These are phyloP conservation scores for Ophiosphaerella korrae DNA, from an alignment of 2,329 filamentous ascomycete species.

Conservation along the genomic window DNA sequence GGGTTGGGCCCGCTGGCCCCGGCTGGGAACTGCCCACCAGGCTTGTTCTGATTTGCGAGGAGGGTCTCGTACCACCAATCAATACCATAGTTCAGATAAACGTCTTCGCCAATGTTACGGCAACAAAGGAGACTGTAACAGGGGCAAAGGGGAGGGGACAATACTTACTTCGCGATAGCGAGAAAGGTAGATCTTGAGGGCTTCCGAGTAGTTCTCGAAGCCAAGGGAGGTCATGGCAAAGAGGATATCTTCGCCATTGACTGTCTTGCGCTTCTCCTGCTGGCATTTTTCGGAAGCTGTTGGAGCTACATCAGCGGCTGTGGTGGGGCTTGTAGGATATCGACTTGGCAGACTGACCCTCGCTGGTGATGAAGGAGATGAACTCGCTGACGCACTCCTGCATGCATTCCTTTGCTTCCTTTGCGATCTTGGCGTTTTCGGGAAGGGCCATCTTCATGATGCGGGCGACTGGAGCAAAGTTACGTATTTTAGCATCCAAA, in stretches of 20 bases:
- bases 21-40: constrained; percentile 48
- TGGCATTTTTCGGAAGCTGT: constrained; percentile 98
- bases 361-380: constrained; percentile 99
- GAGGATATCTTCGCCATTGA: constrained; percentile 97
- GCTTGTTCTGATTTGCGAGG: constrained; percentile 71
- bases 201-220: constrained; percentile 98
- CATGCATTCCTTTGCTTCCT: constrained; percentile 99
- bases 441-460: constrained; percentile 99
- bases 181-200: constrained; percentile 95
- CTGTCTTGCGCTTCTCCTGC: constrained; percentile 98
- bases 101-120: constrained; percentile 47
- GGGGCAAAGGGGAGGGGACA: constrained; percentile 24
- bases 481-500: constrained; percentile 90
- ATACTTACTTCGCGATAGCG: constrained; percentile 94
- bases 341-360: constrained; percentile 68
- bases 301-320: not conserved
- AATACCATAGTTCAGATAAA: constrained; percentile 57
- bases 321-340: no score
- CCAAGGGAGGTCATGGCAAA: constrained; percentile 99
- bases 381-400: constrained; percentile 99
- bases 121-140: constrained; percentile 43
- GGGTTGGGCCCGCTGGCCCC: constrained; percentile 42
- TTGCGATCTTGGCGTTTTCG: constrained; percentile 98
- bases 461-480: constrained; percentile 93
- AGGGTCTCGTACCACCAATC: constrained; percentile 71